Evolutionary conservation across 805 yeast species (phyloP).

Genomic region (Lachancea sp.): DNA sequence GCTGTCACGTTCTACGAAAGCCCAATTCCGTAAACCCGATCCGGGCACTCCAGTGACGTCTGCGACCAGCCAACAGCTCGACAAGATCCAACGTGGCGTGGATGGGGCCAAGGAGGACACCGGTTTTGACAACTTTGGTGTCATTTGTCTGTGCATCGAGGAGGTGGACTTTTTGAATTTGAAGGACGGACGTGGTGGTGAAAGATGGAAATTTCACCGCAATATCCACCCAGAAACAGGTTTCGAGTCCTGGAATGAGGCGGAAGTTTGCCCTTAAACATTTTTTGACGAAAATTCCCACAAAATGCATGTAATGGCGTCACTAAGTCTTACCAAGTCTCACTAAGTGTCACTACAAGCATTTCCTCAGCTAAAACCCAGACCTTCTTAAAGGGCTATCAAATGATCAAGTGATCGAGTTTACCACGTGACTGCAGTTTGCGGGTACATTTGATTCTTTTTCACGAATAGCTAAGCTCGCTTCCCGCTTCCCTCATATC

Average conservation of each 20-base stretch:
- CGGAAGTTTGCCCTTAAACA: slow-evolving; percentile 65
- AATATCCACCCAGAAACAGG: slow-evolving; percentile 38
- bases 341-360: too few species aligned
- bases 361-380: too few species aligned
- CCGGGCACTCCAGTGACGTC: slow-evolving; percentile 58
- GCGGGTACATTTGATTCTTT: too few species aligned
- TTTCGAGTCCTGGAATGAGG: slow-evolving; percentile 64
- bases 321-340: too few species aligned
- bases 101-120: slow-evolving; percentile 67
- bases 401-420: too few species aligned
- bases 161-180: slow-evolving; percentile 63
- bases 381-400: too few species aligned
- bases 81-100: slow-evolving; percentile 72
- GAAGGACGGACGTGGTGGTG: slow-evolving; percentile 39
- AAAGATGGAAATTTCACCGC: slow-evolving; percentile 23
- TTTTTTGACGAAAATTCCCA: background rate
- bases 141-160: slow-evolving; percentile 63
- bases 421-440: too few species aligned
- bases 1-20: slow-evolving; percentile 53
- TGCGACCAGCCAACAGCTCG: slow-evolving; percentile 51
- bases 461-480: too few species aligned
- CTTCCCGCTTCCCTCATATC: background rate
- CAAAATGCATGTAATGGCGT: too few species aligned
- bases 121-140: slow-evolving; percentile 58
- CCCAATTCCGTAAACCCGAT: slow-evolving; percentile 63